Evolutionary conservation across 176 grass and related monocot species (phyloP), one percentile per base, ranked within the genome.

Genomic region (Zizania latifolia): DNA sequence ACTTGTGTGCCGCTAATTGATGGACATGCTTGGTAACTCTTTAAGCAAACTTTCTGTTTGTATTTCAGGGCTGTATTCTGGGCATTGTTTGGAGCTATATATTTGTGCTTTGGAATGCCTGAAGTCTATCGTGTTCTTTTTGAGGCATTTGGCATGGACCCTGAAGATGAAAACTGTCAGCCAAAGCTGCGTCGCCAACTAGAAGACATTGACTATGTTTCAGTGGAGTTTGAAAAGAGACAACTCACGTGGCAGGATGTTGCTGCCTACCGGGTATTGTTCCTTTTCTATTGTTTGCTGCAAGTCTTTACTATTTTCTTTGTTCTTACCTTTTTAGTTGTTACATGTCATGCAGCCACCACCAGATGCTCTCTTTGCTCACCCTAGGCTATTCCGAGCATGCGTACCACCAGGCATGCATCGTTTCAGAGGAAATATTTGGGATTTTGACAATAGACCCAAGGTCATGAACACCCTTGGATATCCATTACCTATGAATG

Each of bases 361-460:
- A 72, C 79, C 79, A 10, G 95, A 99, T 94, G 95, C 91, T 48
- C 86, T 99, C 73, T 94, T 99, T 81, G 84, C 91, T 64, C 91
- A 99, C 79, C 95, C 95, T 30, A 92, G 95, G 32, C 95, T 99
- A 86, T 99, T 99, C 64, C 88, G 95, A 62, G 91, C 91, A 65
- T 99, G 95, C 66, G 95, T 99, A 13, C 95, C 95, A 68, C 95
- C 95, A 72, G 95, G 95, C 62, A 99, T 99, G 95, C 95, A 99
- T 83, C 84, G 95, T 5, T 99, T 99, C 61, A 86, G 92, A 70
- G 86, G 89, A 54, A 99, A 99, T 24, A 92, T 94, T 76, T 99
- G 95, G 95, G 95, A 99, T 48, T 99, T 94, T 37, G 95, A 94
- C 70, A 84, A 69, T 78, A 84, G 86, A 50, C 95, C 89, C 17